These are phyloP conservation scores for Baorangia bicolor DNA, from an alignment of 768 basidiomycete genomes.

Conservation along the genomic window DNA sequence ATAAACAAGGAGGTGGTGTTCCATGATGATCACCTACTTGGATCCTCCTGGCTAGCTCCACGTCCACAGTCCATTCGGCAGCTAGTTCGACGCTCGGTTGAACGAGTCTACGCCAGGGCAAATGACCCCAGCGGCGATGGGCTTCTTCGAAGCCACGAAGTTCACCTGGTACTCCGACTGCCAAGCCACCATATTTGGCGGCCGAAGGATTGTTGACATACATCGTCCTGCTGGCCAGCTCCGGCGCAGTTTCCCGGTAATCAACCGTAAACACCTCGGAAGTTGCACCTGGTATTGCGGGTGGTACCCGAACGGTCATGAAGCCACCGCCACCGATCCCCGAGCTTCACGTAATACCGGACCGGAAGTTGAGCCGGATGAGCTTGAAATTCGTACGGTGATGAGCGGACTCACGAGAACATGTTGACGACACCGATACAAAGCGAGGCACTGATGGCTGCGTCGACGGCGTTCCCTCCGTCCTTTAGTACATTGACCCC, in stretches of 20 bases:
- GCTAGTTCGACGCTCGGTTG: constrained; percentile 75
- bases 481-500: constrained; percentile 74
- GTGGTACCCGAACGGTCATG: constrained; percentile 78
- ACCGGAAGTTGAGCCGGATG: constrained; percentile 5
- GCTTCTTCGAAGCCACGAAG: constrained; percentile 84
- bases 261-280: constrained; percentile 76
- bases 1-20: not conserved
- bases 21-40: constrained; percentile 43
- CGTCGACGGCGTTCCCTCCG: constrained; percentile 91
- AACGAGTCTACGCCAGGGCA: constrained; percentile 79
- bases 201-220: constrained; percentile 53
- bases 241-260: constrained; percentile 87
- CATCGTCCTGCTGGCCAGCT: constrained; percentile 73
- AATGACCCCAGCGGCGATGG: constrained; percentile 74
- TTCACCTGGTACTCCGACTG: constrained; percentile 92
- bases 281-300: constrained; percentile 35
- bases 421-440: constrained; percentile 86
- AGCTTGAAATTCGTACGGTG: not conserved
- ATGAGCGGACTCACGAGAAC: constrained; percentile 65
- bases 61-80: constrained; percentile 73
- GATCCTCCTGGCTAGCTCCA: constrained; percentile 73
- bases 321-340: constrained; percentile 90
- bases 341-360: constrained; percentile 42
- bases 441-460: constrained; percentile 74
- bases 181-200: constrained; percentile 72